Evolutionary conservation across 2,329 filamentous ascomycete species (phyloP).

Genomic region (Cladophialophora immunda): DNA sequence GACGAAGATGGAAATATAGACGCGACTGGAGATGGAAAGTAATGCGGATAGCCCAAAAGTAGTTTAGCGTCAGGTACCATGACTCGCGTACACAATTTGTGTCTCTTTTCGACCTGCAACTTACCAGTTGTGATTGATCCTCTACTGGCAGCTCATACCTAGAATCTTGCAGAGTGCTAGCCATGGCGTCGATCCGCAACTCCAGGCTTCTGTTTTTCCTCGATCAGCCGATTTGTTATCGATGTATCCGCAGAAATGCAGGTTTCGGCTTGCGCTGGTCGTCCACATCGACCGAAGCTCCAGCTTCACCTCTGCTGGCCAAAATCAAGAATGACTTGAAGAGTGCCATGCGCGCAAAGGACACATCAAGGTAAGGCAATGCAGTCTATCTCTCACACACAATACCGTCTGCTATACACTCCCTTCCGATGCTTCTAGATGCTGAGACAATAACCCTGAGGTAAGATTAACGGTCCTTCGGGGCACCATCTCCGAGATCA

Average conservation of each 20-base stretch:
- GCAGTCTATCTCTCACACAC: neutral
- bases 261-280: conserved; percentile 49
- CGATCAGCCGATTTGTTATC: conserved; percentile 26
- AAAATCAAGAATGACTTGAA: conserved; percentile 58
- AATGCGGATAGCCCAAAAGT: neutral
- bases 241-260: conserved; percentile 25
- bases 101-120: neutral
- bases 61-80: conserved; percentile 19
- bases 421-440: neutral
- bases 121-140: neutral
- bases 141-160: neutral
- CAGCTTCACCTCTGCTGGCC: conserved; percentile 51
- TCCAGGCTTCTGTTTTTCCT: conserved; percentile 7
- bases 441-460: conserved; percentile 3
- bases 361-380: conserved; percentile 51
- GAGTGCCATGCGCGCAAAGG: conserved; percentile 59
- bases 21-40: conserved; percentile 14
- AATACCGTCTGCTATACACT: conserved; percentile 3
- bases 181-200: conserved; percentile 18
- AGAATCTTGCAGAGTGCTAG: neutral
- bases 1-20: conserved; percentile 8
- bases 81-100: conserved; percentile 19
- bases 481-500: conserved; percentile 58
- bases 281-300: conserved; percentile 46
- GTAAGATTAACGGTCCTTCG: conserved; percentile 58